phyloP scores from a whole-genome alignment of 371 early-diverging fungal species.

The Mortierella sp. region DNA sequence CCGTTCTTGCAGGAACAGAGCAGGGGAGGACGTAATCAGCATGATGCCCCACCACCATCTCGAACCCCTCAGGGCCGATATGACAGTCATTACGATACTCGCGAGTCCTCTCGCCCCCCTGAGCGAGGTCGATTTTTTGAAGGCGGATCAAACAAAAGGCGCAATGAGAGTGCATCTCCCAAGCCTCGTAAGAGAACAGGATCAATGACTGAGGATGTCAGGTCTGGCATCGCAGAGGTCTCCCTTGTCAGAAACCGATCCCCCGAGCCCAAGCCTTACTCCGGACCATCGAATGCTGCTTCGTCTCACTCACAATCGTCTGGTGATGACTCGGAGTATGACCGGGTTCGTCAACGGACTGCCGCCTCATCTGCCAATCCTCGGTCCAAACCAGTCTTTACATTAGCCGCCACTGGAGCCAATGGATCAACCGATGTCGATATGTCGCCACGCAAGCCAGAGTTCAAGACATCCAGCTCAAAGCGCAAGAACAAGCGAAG shows the following conservation, averaged over 20 bases:
- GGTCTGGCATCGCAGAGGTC: not conserved
- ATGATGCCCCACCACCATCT: not conserved
- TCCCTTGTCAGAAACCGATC: not conserved
- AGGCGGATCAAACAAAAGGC: slow-evolving; percentile 19
- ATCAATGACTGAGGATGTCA: slow-evolving; percentile 1
- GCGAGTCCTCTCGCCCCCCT: not conserved
- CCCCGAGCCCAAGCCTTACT: not conserved
- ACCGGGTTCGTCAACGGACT: not conserved
- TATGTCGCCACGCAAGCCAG: slow-evolving; percentile 6
- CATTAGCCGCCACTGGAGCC: not conserved
- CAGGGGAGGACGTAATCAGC: slow-evolving; percentile 13
- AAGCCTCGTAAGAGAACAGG: slow-evolving; percentile 22
- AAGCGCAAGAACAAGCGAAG: slow-evolving; percentile 4
- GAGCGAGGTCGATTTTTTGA: not conserved
- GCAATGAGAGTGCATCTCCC: slow-evolving; percentile 20
- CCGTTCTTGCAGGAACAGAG: slow-evolving; percentile 26
- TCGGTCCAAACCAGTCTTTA: not conserved
- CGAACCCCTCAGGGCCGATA: not conserved
- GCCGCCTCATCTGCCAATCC: not conserved
- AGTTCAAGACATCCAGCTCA: not conserved
- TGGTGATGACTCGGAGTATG: not conserved
- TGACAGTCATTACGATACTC: not conserved
- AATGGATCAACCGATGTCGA: not conserved
- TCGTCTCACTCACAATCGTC: not conserved
- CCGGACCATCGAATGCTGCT: not conserved